A percentile compares a stretch with the other conserved stretches of the same genome.
These are phyloP conservation scores for Annulohypoxylon maeteangense DNA, from an alignment of 495 filamentous ascomycete species.

Conservation along the genomic window DNA sequence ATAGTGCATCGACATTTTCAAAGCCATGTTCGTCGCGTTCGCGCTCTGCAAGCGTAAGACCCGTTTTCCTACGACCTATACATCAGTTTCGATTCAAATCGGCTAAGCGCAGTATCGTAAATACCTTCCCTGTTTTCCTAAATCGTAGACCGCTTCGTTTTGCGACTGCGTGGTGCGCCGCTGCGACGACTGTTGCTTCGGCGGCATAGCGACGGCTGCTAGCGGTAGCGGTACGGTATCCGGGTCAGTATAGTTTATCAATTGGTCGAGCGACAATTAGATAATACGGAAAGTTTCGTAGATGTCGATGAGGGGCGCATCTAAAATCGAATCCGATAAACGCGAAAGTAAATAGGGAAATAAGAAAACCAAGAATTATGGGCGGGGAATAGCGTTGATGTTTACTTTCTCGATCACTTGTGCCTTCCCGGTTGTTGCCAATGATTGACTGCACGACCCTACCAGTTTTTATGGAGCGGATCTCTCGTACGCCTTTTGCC, in stretches of 20 bases:
- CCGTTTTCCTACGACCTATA: slow-evolving; percentile 71
- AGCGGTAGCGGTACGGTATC: not conserved
- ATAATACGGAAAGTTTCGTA: not conserved
- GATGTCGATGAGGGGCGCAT: slow-evolving; percentile 3
- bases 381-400: slow-evolving; percentile 35
- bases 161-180: slow-evolving; percentile 53
- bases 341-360: slow-evolving; percentile 19
- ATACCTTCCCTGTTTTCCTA: slow-evolving; percentile 63
- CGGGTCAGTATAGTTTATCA: slow-evolving; percentile 2
- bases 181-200: slow-evolving; percentile 49
- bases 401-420: slow-evolving; percentile 34
- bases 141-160: slow-evolving; percentile 58
- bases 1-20: slow-evolving; percentile 84
- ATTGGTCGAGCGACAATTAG: not conserved
- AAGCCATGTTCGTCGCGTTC: slow-evolving; percentile 91
- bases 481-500: not conserved
- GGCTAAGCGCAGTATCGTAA: slow-evolving; percentile 13
- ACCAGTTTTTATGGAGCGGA: slow-evolving; percentile 19
- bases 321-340: not conserved
- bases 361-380: not conserved
- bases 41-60: slow-evolving; percentile 82
- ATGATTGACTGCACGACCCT: slow-evolving; percentile 25
- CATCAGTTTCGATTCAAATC: slow-evolving; percentile 10
- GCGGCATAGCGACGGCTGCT: slow-evolving; percentile 26
- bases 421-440: slow-evolving; percentile 16